phyloP scores from a whole-genome alignment of 23 red algal genomes.

The Porphyridium purpureum region DNA sequence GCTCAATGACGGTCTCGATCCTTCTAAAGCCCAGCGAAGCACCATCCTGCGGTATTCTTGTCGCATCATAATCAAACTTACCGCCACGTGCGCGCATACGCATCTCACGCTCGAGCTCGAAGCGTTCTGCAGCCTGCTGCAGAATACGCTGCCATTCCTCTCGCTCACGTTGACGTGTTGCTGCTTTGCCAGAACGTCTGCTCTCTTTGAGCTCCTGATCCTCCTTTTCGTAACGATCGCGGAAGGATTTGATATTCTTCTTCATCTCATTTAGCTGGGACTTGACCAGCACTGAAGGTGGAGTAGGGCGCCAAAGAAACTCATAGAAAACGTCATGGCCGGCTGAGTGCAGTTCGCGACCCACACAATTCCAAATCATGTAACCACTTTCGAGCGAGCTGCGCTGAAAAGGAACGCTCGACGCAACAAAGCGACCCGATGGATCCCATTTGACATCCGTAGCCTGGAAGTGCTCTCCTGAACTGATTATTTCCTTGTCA shows the following conservation, averaged over 20 bases:
- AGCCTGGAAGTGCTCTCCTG: constrained; percentile 70
- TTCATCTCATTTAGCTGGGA: constrained; percentile 53
- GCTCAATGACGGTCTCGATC: not conserved
- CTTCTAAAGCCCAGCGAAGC: not conserved
- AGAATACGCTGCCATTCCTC: constrained; percentile 46
- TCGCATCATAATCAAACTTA: constrained; percentile 43
- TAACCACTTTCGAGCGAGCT: constrained; percentile 77
- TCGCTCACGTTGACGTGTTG: constrained; percentile 39
- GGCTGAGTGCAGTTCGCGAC: constrained; percentile 40
- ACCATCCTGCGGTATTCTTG: constrained; percentile 14
- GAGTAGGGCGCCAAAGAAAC: constrained; percentile 89
- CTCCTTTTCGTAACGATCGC: constrained; percentile 74
- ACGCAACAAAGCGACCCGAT: constrained; percentile 67
- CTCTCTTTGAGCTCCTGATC: constrained; percentile 70
- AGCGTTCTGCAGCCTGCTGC: constrained; percentile 15
- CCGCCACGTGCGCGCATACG: constrained; percentile 12
- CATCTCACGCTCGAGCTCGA: constrained; percentile 22
- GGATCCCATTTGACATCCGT: constrained; percentile 87
- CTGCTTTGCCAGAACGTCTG: constrained; percentile 60
- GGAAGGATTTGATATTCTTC: constrained; percentile 52
- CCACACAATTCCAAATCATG: constrained; percentile 79
- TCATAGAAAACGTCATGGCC: constrained; percentile 50
- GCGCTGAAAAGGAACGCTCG: constrained; percentile 39
- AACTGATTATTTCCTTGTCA: constrained; percentile 70
- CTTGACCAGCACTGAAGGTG: constrained; percentile 30